Percentiles rank a stretch among this genome's conserved stretches.
Evolutionary conservation across 1,139 yeast species (phyloP).

Genomic region (Waltiozyma sp.): DNA sequence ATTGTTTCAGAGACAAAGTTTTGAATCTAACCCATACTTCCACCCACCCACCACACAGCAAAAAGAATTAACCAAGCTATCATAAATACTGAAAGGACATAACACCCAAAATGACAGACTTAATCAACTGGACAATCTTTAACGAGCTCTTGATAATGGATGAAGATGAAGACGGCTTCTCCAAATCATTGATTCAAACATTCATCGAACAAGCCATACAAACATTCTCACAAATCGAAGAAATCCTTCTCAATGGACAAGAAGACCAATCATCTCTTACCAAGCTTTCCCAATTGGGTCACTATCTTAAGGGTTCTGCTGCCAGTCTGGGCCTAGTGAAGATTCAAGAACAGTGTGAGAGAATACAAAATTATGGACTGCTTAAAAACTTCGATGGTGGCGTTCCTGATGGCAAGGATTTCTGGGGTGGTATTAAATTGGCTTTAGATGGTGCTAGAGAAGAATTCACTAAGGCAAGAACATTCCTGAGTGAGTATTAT

Average conservation of each 20-base stretch:
- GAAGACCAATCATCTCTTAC: constrained; percentile 31
- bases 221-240: constrained; percentile 65
- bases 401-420: constrained; percentile 12
- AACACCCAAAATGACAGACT: constrained; percentile 26
- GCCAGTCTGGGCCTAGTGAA: constrained; percentile 83
- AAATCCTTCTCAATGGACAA: constrained; percentile 28
- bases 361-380: constrained; percentile 83
- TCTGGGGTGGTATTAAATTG: constrained; percentile 24
- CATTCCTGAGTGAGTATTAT: constrained; percentile 48
- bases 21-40: too few relatives aligned
- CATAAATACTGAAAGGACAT: too few relatives aligned
- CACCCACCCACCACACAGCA: too few relatives aligned
- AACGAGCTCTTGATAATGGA: constrained; percentile 89
- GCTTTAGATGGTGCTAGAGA: constrained; percentile 48
- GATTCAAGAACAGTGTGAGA: constrained; percentile 80
- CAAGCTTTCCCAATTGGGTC: constrained; percentile 69
- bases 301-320: constrained; percentile 89
- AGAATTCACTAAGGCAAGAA: constrained; percentile 46
- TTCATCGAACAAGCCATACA: constrained; percentile 83
- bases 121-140: constrained; percentile 83
- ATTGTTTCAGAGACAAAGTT: too few relatives aligned
- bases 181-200: constrained; percentile 63
- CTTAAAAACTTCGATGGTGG: constrained; percentile 27
- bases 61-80: too few relatives aligned
- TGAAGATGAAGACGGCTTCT: constrained; percentile 76